Evolutionary conservation across 768 basidiomycete species (phyloP), one percentile per base, ranked within the genome.

Genomic region (Serendipita sp.): DNA sequence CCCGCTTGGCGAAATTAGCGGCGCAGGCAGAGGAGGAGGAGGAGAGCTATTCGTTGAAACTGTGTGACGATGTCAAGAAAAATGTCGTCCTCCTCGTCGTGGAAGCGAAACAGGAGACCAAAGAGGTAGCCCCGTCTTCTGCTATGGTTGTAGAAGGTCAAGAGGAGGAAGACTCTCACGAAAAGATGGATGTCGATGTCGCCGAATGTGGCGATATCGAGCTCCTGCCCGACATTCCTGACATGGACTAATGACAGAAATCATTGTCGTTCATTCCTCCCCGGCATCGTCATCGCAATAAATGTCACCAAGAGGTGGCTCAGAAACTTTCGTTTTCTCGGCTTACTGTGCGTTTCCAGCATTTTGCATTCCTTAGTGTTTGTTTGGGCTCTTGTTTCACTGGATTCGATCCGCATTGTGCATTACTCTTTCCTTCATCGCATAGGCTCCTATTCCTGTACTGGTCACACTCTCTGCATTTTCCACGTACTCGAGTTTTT

Each of bases 181-280:
- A 60, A 37, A 60, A 60, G 35, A 60, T 60, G 56, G 56, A 60
- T 4, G 56, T 60, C 16, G 56, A 60, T n/a, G 34, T n/a, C 28
- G 28, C 56, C 8, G 56, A 60, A 37, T 60, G 56, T 60, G 56
- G 56, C 4, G 56, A 60, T 35, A 60, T 60, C 37, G 56, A 60
- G 35, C 56, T 60, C 8, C 37, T 60, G 16, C 56, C 56, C 18
- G 56, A 60, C 28, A 60, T 60, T 34, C 56, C 56, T 34, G 56
- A 60, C 56, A 60, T 60, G 56, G 56, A 60, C 18, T 60, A 41
- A 11, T 11, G 56, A 60, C 56, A 30, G 35, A 37, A n/a, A 24
- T 28, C 35, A n/a, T 38, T 60, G 56, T 28, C 37, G 4, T 60
- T 35, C n/a, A 35, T n/a, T 34, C 34, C 11, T 16, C 28, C 3